A percentile compares a stretch with the other conserved stretches of the same genome.
These are phyloP conservation scores for Euptelea pleiosperma DNA, from an alignment of 164 flowering plant species.

Conservation along the genomic window DNA sequence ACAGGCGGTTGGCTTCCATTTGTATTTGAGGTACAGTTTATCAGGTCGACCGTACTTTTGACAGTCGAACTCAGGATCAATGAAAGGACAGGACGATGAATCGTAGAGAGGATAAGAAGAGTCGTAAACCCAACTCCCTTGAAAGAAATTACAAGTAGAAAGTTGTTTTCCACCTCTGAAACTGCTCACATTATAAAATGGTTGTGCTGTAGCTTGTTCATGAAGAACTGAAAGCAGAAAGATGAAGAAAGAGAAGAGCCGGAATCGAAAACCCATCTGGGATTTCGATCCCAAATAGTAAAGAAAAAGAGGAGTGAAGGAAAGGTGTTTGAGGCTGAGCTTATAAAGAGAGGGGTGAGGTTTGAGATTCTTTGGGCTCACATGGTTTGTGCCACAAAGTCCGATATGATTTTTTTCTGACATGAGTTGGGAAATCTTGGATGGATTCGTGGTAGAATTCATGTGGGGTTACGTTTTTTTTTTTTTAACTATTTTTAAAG, in stretches of 20 bases:
- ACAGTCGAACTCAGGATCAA: slow-evolving; percentile 75
- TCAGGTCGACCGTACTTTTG: slow-evolving; percentile 72
- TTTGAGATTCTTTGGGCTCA: slow-evolving; percentile 6
- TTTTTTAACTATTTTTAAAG: too few relatives aligned
- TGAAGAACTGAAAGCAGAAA: slow-evolving; percentile 15
- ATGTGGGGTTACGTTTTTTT: not conserved
- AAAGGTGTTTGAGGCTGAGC: slow-evolving; percentile 6
- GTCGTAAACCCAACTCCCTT: slow-evolving; percentile 79
- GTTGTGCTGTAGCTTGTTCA: slow-evolving; percentile 17
- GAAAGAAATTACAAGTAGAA: slow-evolving; percentile 47
- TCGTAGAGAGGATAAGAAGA: slow-evolving; percentile 69
- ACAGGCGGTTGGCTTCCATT: slow-evolving; percentile 77
- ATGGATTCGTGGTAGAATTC: not conserved
- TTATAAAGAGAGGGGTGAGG: not conserved
- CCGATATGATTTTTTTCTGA: not conserved
- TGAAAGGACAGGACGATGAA: slow-evolving; percentile 67
- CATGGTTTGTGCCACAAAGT: slow-evolving; percentile 10
- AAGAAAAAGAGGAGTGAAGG: slow-evolving; percentile 6
- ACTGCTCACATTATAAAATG: slow-evolving; percentile 15
- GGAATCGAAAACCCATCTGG: slow-evolving; percentile 29
- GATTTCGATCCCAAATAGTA: slow-evolving; percentile 10
- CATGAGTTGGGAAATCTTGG: slow-evolving; percentile 1
- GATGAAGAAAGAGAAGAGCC: slow-evolving; percentile 1
- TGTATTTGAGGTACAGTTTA: slow-evolving; percentile 55
- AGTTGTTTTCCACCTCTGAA: slow-evolving; percentile 1